Conservation (phyloP, 2,329 filamentous ascomycete species). For the Delphinella strobiligena region DNA sequence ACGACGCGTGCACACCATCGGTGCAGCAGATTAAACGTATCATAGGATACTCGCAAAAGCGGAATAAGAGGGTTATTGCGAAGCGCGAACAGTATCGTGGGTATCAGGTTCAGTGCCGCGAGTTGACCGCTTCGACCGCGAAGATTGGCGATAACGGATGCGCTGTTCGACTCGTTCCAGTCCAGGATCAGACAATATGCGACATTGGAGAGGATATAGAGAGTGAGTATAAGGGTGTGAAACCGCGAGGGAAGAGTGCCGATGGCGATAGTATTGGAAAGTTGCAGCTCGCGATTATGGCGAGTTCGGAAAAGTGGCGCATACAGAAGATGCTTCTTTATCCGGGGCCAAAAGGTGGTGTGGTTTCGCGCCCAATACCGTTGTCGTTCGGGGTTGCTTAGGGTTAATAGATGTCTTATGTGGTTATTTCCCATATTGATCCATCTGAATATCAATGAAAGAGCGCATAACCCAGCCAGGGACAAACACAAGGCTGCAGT, state of each 20-base stretch:
- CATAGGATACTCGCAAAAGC: conserved; percentile 77
- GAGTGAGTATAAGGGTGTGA: conserved; percentile 55
- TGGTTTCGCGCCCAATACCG: conserved; percentile 35
- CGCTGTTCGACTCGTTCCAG: conserved; percentile 35
- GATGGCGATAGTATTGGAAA: conserved; percentile 56
- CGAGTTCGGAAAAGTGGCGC: conserved; percentile 62
- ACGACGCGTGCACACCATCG: conserved; percentile 71
- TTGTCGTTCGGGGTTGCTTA: conserved; percentile 30
- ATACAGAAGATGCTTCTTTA: conserved; percentile 53
- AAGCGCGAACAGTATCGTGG: conserved; percentile 75
- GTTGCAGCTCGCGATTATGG: conserved; percentile 63
- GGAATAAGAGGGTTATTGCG: conserved; percentile 87
- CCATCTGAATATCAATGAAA: conserved; percentile 30
- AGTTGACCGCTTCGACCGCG: conserved; percentile 77
- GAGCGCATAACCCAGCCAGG: conserved; percentile 23
- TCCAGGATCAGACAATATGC: conserved; percentile 63
- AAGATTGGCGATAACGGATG: conserved; percentile 62
- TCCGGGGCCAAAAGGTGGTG: conserved; percentile 39
- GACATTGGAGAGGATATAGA: conserved; percentile 62
- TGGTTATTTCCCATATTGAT: conserved; percentile 30
- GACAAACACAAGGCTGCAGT: conserved; percentile 28
- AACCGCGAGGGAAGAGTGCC: conserved; percentile 72
- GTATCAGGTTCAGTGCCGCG: conserved; percentile 81
- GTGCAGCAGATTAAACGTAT: conserved; percentile 87
- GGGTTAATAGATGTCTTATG: conserved; percentile 32